Conservation (phyloP, 495 filamentous ascomycete species). For the Parmelia sp. region DNA sequence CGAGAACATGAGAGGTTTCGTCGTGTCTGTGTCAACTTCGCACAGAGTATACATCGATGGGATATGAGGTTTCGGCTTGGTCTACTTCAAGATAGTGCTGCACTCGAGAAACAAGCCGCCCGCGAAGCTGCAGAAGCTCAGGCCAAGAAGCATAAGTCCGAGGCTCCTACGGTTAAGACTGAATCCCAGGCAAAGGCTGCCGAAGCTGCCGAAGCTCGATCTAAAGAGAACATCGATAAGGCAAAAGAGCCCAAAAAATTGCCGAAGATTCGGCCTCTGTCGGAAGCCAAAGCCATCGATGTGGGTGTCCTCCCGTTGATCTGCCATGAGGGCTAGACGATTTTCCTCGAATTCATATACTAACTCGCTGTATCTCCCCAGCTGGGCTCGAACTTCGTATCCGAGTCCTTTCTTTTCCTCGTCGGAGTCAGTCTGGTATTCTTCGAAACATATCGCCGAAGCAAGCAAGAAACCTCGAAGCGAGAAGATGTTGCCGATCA, state of each 20-base stretch:
- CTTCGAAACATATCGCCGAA: slow-evolving; percentile 70
- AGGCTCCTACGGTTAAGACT: slow-evolving; percentile 73
- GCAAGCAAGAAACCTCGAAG: slow-evolving; percentile 68
- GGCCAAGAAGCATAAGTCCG: slow-evolving; percentile 55
- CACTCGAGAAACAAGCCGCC: slow-evolving; percentile 41
- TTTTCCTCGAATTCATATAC: neutral
- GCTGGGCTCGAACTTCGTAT: slow-evolving; percentile 66
- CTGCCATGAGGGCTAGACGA: neutral
- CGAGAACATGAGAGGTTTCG: slow-evolving; percentile 92
- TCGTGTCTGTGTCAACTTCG: slow-evolving; percentile 60
- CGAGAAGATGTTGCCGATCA: slow-evolving; percentile 68
- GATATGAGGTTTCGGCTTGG: slow-evolving; percentile 92
- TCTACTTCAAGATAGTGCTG: slow-evolving; percentile 69
- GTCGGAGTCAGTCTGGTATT: slow-evolving; percentile 75
- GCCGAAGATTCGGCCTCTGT: slow-evolving; percentile 65
- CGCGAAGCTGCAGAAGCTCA: slow-evolving; percentile 30
- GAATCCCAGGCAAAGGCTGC: slow-evolving; percentile 59
- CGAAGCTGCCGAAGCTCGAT: slow-evolving; percentile 43
- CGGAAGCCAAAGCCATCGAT: slow-evolving; percentile 91
- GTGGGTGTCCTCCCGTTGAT: slow-evolving; percentile 50
- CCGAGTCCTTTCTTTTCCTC: slow-evolving; percentile 79
- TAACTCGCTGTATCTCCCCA: neutral
- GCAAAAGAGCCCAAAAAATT: slow-evolving; percentile 13
- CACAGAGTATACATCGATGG: slow-evolving; percentile 80
- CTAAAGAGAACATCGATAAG: slow-evolving; percentile 26